phyloP scores from a whole-genome alignment of 306 rosid species.

The Malus domestica region DNA sequence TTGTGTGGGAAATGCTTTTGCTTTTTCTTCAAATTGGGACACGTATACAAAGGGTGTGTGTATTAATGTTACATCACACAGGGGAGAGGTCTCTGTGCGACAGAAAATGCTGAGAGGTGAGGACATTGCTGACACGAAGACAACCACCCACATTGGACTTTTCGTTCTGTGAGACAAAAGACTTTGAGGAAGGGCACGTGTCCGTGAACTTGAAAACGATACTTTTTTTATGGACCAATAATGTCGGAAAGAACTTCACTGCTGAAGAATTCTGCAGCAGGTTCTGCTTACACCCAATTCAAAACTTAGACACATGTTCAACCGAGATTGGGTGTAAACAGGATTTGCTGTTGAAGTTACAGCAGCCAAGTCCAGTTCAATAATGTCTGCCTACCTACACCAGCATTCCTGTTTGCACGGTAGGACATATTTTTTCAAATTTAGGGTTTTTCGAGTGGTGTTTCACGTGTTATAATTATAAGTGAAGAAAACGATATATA shows the following conservation, averaged over 20 bases:
- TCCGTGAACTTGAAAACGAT: not conserved
- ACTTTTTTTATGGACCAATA: not conserved
- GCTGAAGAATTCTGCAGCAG: no score
- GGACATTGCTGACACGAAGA: slow-evolving; percentile 16
- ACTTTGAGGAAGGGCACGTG: slow-evolving; percentile 30
- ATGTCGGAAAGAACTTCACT: not conserved
- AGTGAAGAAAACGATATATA: no score
- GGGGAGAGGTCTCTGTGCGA: slow-evolving; percentile 6
- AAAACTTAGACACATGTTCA: no score
- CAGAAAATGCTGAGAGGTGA: slow-evolving; percentile 21
- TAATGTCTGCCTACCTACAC: not conserved
- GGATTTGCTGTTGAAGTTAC: no score
- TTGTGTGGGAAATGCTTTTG: not conserved
- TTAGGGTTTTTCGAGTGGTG: no score
- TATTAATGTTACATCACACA: slow-evolving; percentile 18
- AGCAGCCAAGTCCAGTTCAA: no score
- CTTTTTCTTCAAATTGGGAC: slow-evolving; percentile 15
- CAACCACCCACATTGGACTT: slow-evolving; percentile 25
- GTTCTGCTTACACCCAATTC: no score
- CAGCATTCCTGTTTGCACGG: not conserved
- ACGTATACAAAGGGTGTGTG: slow-evolving; percentile 22
- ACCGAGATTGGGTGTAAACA: no score
- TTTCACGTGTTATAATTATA: no score
- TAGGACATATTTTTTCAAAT: no score
- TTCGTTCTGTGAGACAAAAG: slow-evolving; percentile 8